Conservation (phyloP, 345 rosid genomes). For the Linum trigynum region DNA sequence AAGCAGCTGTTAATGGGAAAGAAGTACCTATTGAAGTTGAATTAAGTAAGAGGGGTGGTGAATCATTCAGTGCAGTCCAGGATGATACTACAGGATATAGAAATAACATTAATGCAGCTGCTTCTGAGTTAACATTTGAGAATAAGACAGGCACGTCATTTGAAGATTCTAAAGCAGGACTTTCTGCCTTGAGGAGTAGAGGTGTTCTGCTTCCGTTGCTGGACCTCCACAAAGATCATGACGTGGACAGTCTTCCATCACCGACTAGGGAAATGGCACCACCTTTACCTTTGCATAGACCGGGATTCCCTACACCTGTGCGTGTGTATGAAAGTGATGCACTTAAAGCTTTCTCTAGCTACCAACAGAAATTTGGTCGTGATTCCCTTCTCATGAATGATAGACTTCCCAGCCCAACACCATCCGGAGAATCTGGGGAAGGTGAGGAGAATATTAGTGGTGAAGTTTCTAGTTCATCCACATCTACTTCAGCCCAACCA, state of each 20-base stretch:
- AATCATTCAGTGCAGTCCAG: conserved; percentile 19
- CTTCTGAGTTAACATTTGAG: conserved; percentile 15
- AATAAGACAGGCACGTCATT: conserved; percentile 22
- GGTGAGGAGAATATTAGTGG: conserved; percentile 48
- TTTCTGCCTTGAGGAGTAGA: conserved; percentile 38
- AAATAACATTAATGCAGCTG: conserved; percentile 14
- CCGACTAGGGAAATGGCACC: conserved; percentile 75
- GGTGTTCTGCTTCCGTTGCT: conserved; percentile 55
- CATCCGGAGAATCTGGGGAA: conserved; percentile 64
- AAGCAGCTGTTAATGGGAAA: conserved; percentile 25
- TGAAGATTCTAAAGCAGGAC: conserved; percentile 38
- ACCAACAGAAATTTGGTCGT: conserved; percentile 64
- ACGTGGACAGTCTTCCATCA: conserved; percentile 88
- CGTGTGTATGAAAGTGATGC: conserved; percentile 72
- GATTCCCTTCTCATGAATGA: conserved; percentile 33
- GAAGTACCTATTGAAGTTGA: conserved; percentile 12
- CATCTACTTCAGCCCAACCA: conserved; percentile 19
- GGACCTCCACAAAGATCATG: conserved; percentile 93
- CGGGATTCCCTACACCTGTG: conserved; percentile 22
- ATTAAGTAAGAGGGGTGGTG: conserved; percentile 24
- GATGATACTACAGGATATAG: conserved; percentile 9
- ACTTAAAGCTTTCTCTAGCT: conserved; percentile 60
- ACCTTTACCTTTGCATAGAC: conserved; percentile 31
- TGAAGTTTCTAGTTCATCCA: conserved; percentile 55
- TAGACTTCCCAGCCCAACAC: conserved; percentile 94